Evolutionary conservation across 2,329 filamentous ascomycete genomes (phyloP).

Genomic region (Ambrosiella xylebori): DNA sequence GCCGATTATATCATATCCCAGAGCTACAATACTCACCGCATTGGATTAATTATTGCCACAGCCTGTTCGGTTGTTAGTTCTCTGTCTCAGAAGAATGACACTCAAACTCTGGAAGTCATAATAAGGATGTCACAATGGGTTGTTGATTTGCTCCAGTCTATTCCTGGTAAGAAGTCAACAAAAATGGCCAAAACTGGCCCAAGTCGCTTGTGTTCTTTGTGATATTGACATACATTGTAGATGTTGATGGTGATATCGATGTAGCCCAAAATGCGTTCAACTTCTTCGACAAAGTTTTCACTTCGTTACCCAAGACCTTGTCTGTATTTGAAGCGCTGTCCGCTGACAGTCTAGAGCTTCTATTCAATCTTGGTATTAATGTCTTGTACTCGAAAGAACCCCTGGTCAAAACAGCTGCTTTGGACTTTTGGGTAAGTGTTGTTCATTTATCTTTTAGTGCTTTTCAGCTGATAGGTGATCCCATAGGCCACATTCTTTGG

Average conservation of each 20-base stretch:
- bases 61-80: conserved; percentile 54
- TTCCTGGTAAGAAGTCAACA: conserved; percentile 32
- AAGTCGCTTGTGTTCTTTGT: not conserved
- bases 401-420: conserved; percentile 55
- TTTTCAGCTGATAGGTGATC: not conserved
- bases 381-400: conserved; percentile 56
- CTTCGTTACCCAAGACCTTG: conserved; percentile 32
- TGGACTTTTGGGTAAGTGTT: conserved; percentile 55
- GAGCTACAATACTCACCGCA: conserved; percentile 41
- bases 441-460: not conserved
- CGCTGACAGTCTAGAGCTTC: conserved; percentile 39
- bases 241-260: conserved; percentile 54
- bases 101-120: conserved; percentile 31
- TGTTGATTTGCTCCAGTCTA: conserved; percentile 39
- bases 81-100: conserved; percentile 28
- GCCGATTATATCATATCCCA: conserved; percentile 47
- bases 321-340: conserved; percentile 40
- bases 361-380: conserved; percentile 55
- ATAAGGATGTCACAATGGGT: conserved; percentile 42
- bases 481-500: conserved; percentile 35
- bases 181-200: not conserved
- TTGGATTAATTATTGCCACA: conserved; percentile 53
- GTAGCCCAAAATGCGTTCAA: conserved; percentile 59
- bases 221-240: conserved; percentile 21
- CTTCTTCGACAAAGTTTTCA: conserved; percentile 47